Conservation (phyloP, 1,284 basidiomycete genomes). For the Abortiporus biennis region DNA sequence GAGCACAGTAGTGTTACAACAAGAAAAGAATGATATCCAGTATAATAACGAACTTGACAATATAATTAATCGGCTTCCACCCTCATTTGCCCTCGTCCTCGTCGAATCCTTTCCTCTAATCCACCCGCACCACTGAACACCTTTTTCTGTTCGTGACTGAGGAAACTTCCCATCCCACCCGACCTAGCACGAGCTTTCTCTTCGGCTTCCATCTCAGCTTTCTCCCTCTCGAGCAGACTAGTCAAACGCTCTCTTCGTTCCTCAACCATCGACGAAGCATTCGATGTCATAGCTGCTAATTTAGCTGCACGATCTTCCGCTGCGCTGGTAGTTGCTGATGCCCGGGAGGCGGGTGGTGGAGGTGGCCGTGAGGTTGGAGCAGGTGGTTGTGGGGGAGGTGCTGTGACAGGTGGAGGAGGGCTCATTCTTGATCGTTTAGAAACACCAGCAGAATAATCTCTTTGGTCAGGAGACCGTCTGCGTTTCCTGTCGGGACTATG, state of each 20-base stretch:
- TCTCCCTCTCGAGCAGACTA: conserved; percentile 62
- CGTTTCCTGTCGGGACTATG: conserved; percentile 34
- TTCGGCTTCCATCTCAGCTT: conserved; percentile 62
- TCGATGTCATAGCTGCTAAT: conserved; percentile 79
- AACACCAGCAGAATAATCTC: conserved; percentile 15
- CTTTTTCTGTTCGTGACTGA: conserved; percentile 70
- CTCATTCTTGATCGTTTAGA: conserved; percentile 37
- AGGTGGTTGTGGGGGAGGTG: conserved; percentile 21
- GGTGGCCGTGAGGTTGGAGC: conserved; percentile 17
- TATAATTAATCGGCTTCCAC: conserved; percentile 22
- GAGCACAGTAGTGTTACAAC: background rate
- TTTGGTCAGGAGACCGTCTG: conserved; percentile 38
- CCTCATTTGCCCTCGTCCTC: conserved; percentile 43
- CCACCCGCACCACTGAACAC: conserved; percentile 72
- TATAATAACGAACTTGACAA: too few relatives aligned
- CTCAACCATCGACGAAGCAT: conserved; percentile 57
- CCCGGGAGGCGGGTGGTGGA: conserved; percentile 16
- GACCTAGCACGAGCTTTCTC: conserved; percentile 56
- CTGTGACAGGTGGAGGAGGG: conserved; percentile 29
- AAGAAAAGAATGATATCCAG: background rate
- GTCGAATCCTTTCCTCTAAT: conserved; percentile 68
- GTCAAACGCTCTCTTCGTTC: conserved; percentile 68
- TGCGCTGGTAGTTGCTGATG: too few relatives aligned
- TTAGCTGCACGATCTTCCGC: conserved; percentile 70
- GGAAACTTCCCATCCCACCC: conserved; percentile 67